Evolutionary conservation across 2,329 filamentous ascomycete species (phyloP), one percentile per base, ranked within the genome.

Genomic region (Botrytis pseudocinerea): DNA sequence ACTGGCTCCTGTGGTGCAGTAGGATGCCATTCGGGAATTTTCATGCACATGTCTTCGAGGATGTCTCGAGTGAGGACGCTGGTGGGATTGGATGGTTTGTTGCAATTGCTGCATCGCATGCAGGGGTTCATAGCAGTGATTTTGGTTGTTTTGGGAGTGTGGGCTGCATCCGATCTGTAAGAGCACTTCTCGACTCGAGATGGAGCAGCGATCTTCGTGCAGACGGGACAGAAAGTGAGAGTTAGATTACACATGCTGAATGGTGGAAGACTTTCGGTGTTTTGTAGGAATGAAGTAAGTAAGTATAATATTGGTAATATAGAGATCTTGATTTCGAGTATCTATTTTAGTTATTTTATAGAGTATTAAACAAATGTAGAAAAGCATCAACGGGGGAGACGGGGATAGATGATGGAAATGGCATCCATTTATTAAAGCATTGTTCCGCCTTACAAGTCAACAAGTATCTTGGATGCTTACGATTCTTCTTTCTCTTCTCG

Each of bases 11-110:
- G 40, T 32, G 65, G 35, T 68, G 18, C 18, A 7, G 35, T 32
- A 8, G 65, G 65, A n/a, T 25, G 38, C 35, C 35, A 69, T 69
- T 69, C 65, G 4, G 65, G 65, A 25, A 69, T 57, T 20, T 12
- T 42, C 35, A 32, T 16, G n/a, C 65, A 32, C 65, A 32, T 42
- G 5, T 42, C 25, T 48, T 57, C 35, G n/a, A 69, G 35, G 5
- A 57, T 69, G n/a, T 69, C 65, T 57, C 38, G 48, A 4, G 65
- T 69, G 65, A 42, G 65, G 4, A 4, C 20, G 0, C 65, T 4
- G 38, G 44, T 32, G 35, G 65, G 14, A 25, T 40, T 57, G 1
- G 38, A 25, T 25, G 32, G 35, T 18, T 28, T 14, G 28, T 42
- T 20, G 14, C 1, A 48, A 32, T 5, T 25, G 5, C 2, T 32